A percentile compares a stretch with the other conserved stretches of the same genome.
Evolutionary conservation across 768 basidiomycete genomes (phyloP).

Genomic region (Tylopilus sp.): DNA sequence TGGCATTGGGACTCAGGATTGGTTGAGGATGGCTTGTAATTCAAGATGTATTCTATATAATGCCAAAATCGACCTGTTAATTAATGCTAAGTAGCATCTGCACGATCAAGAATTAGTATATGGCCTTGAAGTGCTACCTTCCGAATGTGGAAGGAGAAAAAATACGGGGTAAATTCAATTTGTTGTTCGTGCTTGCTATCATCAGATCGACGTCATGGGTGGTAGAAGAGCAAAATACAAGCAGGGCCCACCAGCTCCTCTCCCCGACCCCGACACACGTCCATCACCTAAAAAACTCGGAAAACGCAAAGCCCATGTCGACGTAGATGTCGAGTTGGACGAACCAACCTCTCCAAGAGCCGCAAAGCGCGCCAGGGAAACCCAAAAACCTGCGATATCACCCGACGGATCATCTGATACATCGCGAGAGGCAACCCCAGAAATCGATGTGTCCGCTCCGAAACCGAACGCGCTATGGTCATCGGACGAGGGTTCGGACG

Average conservation of each 20-base stretch:
- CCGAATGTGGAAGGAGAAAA: conserved; percentile 28
- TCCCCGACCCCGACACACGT: conserved; percentile 37
- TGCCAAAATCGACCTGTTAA: background rate
- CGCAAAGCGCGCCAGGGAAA: conserved; percentile 37
- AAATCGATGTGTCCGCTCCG: conserved; percentile 19
- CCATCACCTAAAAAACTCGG: conserved; percentile 56
- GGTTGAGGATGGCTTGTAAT: conserved; percentile 44
- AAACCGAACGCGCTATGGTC: conserved; percentile 31
- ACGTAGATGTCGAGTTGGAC: conserved; percentile 27
- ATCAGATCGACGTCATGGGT: conserved; percentile 53
- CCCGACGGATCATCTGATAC: conserved; percentile 26
- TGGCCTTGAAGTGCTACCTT: no score
- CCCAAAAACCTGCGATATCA: conserved; percentile 19
- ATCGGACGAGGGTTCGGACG: conserved; percentile 41
- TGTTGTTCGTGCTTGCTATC: background rate
- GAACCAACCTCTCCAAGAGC: conserved; percentile 28
- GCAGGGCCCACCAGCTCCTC: conserved; percentile 65
- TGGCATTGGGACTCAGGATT: conserved; percentile 75
- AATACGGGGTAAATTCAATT: conserved; percentile 6
- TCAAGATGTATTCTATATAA: background rate
- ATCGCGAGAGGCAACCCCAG: conserved; percentile 47
- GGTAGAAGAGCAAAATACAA: conserved; percentile 85
- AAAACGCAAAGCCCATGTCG: conserved; percentile 66
- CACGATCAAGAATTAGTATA: no score
- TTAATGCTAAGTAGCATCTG: no score